Evolutionary conservation across 106 monocot genomes (phyloP).

Genomic region (Dioscorea alata): DNA sequence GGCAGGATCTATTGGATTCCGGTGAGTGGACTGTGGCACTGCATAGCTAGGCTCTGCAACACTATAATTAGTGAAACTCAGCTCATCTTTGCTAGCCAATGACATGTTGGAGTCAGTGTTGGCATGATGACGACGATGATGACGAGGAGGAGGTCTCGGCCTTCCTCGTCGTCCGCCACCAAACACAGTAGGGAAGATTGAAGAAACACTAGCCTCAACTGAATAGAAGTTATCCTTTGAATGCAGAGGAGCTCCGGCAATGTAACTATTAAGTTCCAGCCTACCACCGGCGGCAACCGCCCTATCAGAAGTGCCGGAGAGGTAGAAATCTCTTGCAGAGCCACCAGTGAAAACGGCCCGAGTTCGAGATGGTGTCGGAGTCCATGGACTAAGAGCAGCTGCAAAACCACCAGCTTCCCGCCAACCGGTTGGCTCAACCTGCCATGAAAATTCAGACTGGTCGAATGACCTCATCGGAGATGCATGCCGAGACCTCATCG

Average conservation of each 20-base stretch:
- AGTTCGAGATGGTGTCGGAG: neutral
- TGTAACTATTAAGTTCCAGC: conserved; percentile 30
- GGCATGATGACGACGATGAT: too few relatives aligned
- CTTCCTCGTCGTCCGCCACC: neutral
- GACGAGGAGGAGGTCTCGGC: too few relatives aligned
- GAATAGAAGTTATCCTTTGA: neutral
- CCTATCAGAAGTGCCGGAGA: conserved; percentile 6
- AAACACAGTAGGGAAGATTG: neutral
- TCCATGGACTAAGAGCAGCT: conserved; percentile 33
- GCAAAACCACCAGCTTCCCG: conserved; percentile 21
- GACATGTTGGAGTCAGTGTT: neutral
- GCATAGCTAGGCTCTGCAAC: too few relatives aligned
- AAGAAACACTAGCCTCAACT: conserved; percentile 6
- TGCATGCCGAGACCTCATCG: conserved; percentile 8
- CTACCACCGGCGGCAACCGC: neutral
- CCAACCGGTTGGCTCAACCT: conserved; percentile 23
- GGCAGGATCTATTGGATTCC: too few relatives aligned
- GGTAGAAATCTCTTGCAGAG: conserved; percentile 29
- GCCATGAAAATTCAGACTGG: conserved; percentile 37
- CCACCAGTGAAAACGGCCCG: conserved; percentile 6
- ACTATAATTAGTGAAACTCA: neutral
- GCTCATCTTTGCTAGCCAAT: conserved; percentile 16
- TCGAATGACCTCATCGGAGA: neutral
- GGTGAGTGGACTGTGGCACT: too few relatives aligned
- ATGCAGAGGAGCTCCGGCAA: neutral